phyloP scores from a whole-genome alignment of 2,329 filamentous ascomycete genomes.

The Daldinia eschscholtzii region DNA sequence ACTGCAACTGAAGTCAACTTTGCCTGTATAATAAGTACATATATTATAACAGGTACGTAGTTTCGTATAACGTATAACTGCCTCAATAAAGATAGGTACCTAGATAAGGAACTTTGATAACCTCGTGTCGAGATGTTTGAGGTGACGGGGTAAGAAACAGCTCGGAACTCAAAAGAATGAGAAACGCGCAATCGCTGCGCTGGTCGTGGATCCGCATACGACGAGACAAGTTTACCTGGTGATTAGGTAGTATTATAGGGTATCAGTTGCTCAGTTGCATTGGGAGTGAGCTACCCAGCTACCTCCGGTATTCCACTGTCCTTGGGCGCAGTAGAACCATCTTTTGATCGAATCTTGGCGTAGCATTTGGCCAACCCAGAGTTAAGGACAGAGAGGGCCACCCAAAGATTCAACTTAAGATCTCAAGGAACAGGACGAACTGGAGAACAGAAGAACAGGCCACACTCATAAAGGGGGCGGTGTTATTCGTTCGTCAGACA shows the following conservation, averaged over 20 bases:
- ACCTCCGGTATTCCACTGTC: slow-evolving; percentile 13
- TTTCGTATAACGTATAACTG: neutral
- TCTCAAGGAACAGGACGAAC: slow-evolving; percentile 19
- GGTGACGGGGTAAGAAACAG: neutral
- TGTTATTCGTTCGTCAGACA: slow-evolving; percentile 1
- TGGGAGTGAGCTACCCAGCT: slow-evolving; percentile 17
- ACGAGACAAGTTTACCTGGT: slow-evolving; percentile 34
- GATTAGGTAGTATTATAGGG: slow-evolving; percentile 32
- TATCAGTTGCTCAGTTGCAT: slow-evolving; percentile 18
- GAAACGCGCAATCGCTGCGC: slow-evolving; percentile 4
- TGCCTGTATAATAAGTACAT: neutral
- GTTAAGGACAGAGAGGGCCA: slow-evolving; percentile 17
- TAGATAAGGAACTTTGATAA: neutral
- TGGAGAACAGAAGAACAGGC: slow-evolving; percentile 15
- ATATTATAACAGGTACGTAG: neutral
- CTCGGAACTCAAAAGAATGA: slow-evolving; percentile 3
- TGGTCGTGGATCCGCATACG: slow-evolving; percentile 13
- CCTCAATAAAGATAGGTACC: too few species aligned
- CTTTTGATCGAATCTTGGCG: slow-evolving; percentile 16
- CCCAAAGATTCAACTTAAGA: slow-evolving; percentile 11
- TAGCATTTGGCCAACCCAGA: slow-evolving; percentile 33
- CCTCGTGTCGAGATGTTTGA: neutral
- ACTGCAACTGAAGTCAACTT: slow-evolving; percentile 2
- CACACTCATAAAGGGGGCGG: slow-evolving; percentile 1
- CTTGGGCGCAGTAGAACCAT: slow-evolving; percentile 13